Evolutionary conservation across 73 alveolate species (phyloP), one percentile per base, ranked within the genome.

Genomic region (Tetrahymena elliotti): DNA sequence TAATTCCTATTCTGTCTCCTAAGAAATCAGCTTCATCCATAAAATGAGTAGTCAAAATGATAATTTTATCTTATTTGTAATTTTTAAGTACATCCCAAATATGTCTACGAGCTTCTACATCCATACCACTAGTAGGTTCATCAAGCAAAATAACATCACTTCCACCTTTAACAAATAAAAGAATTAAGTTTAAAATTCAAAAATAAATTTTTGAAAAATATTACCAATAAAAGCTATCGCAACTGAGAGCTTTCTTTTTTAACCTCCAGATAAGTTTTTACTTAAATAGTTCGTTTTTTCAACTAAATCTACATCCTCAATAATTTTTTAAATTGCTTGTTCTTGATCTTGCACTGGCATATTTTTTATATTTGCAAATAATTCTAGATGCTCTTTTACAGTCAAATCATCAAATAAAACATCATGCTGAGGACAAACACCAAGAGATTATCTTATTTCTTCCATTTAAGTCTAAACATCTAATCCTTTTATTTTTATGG

Each of bases 361-460:
- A 36, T 99, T 99, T 96, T 97, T 98, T 96, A 98, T 97, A 24
- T 96, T 95, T 22, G 98, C 98, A 96, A 97, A 98, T 52, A 98
- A 83, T 54, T 93, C 96, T 52, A 99, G 92, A 84, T 97, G 99
- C 95, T 97, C 99, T 82, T 95, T 84, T 0, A 97, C 98, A 27
- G 99, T 98, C 38, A 98, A 93, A 52, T 84, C 98, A 40, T 97
- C 97, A 97, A 98, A 99, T 7, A 98, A 95, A 7, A 99, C 99
- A 96, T 99, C 99, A 84, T 99, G 99, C 96, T 99, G 98, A 41
- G 99, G 99, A 93, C 99, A 99, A 52, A 99, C 99, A 13, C 99
- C 99, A 52, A 99, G 97, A 92, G 96, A 96, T 88, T 95, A 93
- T 94, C 99, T 98, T 92, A 96, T 98, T 37, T 95, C 96, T 38